Evolutionary conservation across 352 stramenopile genomes (phyloP).

Genomic region (Phytophthora quininea): DNA sequence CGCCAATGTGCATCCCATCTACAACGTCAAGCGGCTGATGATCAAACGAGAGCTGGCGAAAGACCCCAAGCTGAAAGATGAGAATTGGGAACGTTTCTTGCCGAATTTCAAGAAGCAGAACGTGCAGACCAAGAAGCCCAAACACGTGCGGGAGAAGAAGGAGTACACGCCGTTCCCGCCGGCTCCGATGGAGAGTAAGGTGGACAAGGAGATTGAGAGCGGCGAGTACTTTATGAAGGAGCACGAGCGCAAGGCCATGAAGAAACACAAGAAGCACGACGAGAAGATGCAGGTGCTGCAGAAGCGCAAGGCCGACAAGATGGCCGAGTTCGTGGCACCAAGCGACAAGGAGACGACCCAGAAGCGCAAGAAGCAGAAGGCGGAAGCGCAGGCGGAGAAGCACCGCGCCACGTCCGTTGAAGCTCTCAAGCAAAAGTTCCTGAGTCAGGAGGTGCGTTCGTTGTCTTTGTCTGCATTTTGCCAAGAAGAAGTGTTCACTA

Average conservation of each 20-base stretch:
- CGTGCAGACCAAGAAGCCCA: conserved; percentile 95
- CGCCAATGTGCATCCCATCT: conserved; percentile 99
- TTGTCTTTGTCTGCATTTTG: not conserved
- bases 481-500: conserved; percentile 1
- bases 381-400: conserved; percentile 44
- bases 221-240: conserved; percentile 99
- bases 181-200: conserved; percentile 94
- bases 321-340: conserved; percentile 72
- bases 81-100: conserved; percentile 99
- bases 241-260: conserved; percentile 92
- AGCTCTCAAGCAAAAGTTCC: conserved; percentile 84
- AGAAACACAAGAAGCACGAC: conserved; percentile 89
- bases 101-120: conserved; percentile 99
- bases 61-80: conserved; percentile 95
- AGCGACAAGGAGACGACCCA: conserved; percentile 79
- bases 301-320: conserved; percentile 78
- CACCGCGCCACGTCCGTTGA: conserved; percentile 64
- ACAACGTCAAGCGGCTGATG: conserved; percentile 99
- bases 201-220: conserved; percentile 98
- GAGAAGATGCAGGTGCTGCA: conserved; percentile 63
- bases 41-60: conserved; percentile 99
- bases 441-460: conserved; percentile 66
- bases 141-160: conserved; percentile 92
- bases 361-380: conserved; percentile 83
- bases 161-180: conserved; percentile 99